phyloP scores from a whole-genome alignment of 1,139 yeast genomes.

The Suhomyces coccinellae region DNA sequence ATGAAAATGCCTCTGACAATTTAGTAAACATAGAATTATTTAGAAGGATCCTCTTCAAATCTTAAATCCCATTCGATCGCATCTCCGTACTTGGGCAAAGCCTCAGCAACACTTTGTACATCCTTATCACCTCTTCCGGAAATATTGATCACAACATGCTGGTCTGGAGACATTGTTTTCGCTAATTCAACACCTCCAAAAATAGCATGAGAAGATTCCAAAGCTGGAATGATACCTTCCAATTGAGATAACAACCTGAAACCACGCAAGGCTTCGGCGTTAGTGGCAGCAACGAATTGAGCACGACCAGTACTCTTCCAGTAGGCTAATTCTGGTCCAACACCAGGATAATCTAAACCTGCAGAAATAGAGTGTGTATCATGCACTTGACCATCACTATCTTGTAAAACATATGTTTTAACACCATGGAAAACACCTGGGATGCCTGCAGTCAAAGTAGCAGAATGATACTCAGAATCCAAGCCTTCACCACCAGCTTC shows the following conservation, averaged over 20 bases:
- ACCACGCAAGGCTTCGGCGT: constrained; percentile 89
- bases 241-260: constrained; percentile 85
- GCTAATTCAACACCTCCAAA: constrained; percentile 90
- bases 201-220: constrained; percentile 95
- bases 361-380: constrained; percentile 99
- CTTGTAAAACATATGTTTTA: constrained; percentile 88
- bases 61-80: constrained; percentile 94
- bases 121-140: constrained; percentile 99
- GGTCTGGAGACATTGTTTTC: constrained; percentile 74
- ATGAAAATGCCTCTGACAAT: constrained; percentile 71
- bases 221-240: constrained; percentile 98
- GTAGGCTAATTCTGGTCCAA: constrained; percentile 94
- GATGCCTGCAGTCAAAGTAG: constrained; percentile 86
- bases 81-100: constrained; percentile 85
- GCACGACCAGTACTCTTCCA: constrained; percentile 97
- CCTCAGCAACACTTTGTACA: constrained; percentile 96
- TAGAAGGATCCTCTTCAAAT: constrained; percentile 61
- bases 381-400: constrained; percentile 89
- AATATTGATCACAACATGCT: constrained; percentile 81
- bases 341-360: constrained; percentile 98
- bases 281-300: constrained; percentile 85
- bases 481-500: constrained; percentile 99
- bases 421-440: constrained; percentile 99
- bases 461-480: constrained; percentile 83
- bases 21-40: constrained; percentile 19